Conservation (phyloP, 306 rosid species). For the Citrullus mucosospermus region DNA sequence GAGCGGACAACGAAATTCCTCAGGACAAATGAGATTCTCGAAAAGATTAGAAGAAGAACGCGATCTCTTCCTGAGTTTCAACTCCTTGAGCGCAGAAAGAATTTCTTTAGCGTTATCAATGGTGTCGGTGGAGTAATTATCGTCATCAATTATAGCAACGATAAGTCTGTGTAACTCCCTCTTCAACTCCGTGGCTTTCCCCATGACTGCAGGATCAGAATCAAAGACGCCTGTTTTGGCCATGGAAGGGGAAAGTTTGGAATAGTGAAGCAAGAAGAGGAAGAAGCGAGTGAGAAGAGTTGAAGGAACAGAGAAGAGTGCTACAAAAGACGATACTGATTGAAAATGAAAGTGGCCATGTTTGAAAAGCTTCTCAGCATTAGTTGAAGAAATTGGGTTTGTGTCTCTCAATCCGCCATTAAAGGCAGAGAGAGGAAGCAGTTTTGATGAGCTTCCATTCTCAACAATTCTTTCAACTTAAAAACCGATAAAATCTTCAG, state of each 20-base stretch:
- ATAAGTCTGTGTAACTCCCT: conserved; percentile 58
- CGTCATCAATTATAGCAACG: conserved; percentile 50
- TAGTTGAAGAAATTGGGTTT: too few species aligned
- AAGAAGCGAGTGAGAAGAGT: not conserved
- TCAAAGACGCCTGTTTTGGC: conserved; percentile 57
- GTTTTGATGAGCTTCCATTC: not conserved
- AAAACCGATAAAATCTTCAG: not conserved
- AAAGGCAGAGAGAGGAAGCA: not conserved
- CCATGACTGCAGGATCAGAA: conserved; percentile 38
- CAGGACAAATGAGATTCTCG: conserved; percentile 37
- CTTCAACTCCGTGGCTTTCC: conserved; percentile 56
- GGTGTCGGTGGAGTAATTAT: conserved; percentile 32
- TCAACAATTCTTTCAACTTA: not conserved
- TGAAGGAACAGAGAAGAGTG: not conserved
- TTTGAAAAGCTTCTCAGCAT: not conserved
- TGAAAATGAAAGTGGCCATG: not conserved
- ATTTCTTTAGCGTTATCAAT: conserved; percentile 55
- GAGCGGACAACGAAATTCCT: conserved; percentile 71
- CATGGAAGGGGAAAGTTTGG: conserved; percentile 16
- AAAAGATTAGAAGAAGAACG: conserved; percentile 32
- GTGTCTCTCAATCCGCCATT: not conserved
- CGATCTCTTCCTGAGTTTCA: conserved; percentile 42
- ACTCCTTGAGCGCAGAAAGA: conserved; percentile 41
- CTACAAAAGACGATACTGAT: not conserved
- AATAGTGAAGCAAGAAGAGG: not conserved